Evolutionary conservation across 176 grass and related monocot genomes (phyloP), one percentile per base, ranked within the genome.

Genomic region (Saccharum officinarum): DNA sequence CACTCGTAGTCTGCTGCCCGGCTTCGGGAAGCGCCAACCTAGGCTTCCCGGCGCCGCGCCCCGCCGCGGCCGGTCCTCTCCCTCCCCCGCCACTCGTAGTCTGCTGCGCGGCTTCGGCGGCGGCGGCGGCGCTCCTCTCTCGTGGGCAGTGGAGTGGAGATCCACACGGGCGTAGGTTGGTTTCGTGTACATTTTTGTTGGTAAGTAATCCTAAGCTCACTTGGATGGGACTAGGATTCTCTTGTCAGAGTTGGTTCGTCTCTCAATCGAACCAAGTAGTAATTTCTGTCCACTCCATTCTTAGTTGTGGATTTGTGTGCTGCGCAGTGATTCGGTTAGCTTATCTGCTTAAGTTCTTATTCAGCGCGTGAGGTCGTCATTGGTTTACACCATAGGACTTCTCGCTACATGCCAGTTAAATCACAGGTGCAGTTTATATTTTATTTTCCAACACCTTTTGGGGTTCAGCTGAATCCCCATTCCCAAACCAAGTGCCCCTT

Each of bases 121-220:
- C 45, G 18, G 49, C 52, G 18, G 76, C 76, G 38, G 33, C 22
- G 34, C 39, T 31, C 23, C 60, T 44, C 13, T 41, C 38, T 20
- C 60, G 38, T 60, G 20, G 4, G 38, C 20, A 30, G 4, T 17
- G 38, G 76, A 30, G 59, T 22, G 78, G 78, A 64, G 78, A 80
- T 80, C 26, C 78, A 5, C 41, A 18, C 44, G 4, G 61, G 28
- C 17, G 11, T 22, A 18, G 62, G 33, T 67, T 36, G 16, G 61
- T n/a, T n/a, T 47, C 26, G 9, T 49, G 9, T 67, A 5, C 69
- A 15, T 28, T 80, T 38, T 34, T n/a, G 26, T 46, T 49, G 62
- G 78, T 80, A 31, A 67, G 78, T 67, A 13, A 67, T 67, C 42
- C 28, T 67, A 49, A 80, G 78, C 78, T 49, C 26, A 41, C 62